Evolutionary conservation across 2,329 filamentous ascomycete species (phyloP).

Genomic region (Ophiosphaerella korrae): DNA sequence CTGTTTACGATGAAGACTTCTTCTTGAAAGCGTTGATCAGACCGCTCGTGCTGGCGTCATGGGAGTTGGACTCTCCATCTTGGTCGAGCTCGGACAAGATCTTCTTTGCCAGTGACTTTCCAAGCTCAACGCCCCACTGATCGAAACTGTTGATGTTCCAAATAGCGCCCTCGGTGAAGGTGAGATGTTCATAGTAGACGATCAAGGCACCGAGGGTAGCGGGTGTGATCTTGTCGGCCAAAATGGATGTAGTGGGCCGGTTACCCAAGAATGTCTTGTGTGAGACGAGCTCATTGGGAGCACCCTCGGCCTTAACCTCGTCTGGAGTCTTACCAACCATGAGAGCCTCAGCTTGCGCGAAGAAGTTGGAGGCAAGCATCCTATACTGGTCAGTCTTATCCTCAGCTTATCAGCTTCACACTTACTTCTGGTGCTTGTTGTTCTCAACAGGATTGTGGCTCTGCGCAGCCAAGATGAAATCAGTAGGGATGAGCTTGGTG

Average conservation of each 20-base stretch:
- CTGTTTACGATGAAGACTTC: conserved; percentile 56
- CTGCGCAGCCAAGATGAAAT: conserved; percentile 96
- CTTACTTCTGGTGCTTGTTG: conserved; percentile 86
- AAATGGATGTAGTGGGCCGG: conserved; percentile 92
- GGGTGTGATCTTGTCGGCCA: conserved; percentile 92
- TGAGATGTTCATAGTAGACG: conserved; percentile 98
- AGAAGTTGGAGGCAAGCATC: conserved; percentile 92
- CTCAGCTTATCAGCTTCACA: background rate
- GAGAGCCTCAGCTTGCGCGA: conserved; percentile 84
- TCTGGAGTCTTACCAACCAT: conserved; percentile 90
- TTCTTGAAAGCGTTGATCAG: conserved; percentile 93
- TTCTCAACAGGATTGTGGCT: conserved; percentile 93
- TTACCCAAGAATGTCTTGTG: conserved; percentile 99
- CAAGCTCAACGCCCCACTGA: conserved; percentile 98
- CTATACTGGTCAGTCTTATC: conserved; percentile 31
- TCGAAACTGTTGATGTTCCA: conserved; percentile 99
- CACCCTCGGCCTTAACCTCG: conserved; percentile 76
- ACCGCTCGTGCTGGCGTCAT: conserved; percentile 87
- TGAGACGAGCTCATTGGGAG: conserved; percentile 76
- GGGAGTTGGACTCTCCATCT: conserved; percentile 70
- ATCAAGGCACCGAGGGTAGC: conserved; percentile 93
- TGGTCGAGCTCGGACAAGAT: conserved; percentile 76
- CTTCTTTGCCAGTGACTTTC: conserved; percentile 87
- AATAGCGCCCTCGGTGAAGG: conserved; percentile 94
- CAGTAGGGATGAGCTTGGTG: conserved; percentile 96